Conservation (phyloP, 371 early-diverging fungal species). For the Chytridium lagenaria region DNA sequence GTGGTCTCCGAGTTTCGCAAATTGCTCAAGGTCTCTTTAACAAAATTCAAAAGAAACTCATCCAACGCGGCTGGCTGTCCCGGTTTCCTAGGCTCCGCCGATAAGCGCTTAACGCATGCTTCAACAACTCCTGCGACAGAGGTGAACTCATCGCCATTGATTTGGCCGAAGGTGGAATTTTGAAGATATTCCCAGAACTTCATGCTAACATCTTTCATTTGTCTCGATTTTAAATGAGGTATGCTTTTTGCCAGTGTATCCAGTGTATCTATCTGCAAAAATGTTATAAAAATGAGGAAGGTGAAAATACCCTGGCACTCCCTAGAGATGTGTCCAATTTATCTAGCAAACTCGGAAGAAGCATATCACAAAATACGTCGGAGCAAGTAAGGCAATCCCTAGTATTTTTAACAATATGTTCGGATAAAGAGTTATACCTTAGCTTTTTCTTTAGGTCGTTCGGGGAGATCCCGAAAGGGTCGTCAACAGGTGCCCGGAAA, state of each 20-base stretch:
- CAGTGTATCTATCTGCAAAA: conserved; percentile 80
- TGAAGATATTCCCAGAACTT: background rate
- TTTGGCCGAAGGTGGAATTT: background rate
- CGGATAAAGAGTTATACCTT: conserved; percentile 23
- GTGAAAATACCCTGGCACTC: conserved; percentile 79
- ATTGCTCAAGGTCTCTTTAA: background rate
- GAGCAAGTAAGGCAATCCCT: conserved; percentile 74
- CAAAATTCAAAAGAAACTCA: background rate
- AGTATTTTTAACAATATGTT: conserved; percentile 6
- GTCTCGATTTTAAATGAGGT: background rate
- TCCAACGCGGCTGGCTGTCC: background rate
- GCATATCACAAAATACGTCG: conserved; percentile 76
- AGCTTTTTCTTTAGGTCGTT: conserved; percentile 84
- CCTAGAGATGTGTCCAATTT: conserved; percentile 86
- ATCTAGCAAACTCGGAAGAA: conserved; percentile 85
- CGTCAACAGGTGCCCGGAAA: conserved; percentile 92
- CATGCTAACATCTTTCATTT: background rate
- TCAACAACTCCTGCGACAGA: background rate
- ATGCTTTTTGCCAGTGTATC: conserved; percentile 65
- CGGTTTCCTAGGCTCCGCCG: background rate
- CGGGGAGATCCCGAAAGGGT: conserved; percentile 91
- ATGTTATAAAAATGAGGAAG: conserved; percentile 8
- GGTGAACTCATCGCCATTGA: background rate
- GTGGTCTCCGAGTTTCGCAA: background rate
- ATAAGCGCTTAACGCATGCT: background rate